Evolutionary conservation across 352 stramenopile species (phyloP).

Genomic region (Pythium volutum): DNA sequence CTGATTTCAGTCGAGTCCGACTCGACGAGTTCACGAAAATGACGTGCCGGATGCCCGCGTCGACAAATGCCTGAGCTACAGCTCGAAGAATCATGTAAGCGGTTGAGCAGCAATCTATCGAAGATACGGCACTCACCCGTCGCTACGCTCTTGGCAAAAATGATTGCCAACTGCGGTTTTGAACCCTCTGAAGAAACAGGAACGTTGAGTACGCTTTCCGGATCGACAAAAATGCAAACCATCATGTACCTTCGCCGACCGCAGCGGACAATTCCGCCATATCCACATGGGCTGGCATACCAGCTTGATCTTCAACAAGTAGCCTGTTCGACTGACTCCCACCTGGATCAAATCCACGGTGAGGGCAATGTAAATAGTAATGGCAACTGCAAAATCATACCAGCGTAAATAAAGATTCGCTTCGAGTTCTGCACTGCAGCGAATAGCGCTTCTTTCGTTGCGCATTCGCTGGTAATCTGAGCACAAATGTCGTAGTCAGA

Average conservation of each 20-base stretch:
- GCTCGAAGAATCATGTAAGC: neutral
- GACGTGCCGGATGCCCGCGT: constrained; percentile 43
- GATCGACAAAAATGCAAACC: neutral
- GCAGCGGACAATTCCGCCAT: constrained; percentile 3
- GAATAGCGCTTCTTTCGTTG: constrained; percentile 21
- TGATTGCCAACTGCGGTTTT: constrained; percentile 12
- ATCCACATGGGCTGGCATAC: constrained; percentile 20
- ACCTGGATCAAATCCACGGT: neutral
- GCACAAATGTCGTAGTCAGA: neutral
- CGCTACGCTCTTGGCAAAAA: constrained; percentile 20
- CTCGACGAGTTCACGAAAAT: constrained; percentile 52
- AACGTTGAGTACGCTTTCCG: neutral
- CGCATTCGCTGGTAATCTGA: constrained; percentile 23
- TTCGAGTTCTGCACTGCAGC: constrained; percentile 6
- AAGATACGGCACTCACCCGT: constrained; percentile 15
- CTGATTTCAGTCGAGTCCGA: constrained; percentile 34
- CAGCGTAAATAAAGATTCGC: constrained; percentile 23
- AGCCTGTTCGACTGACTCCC: constrained; percentile 9
- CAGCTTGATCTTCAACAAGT: constrained; percentile 23
- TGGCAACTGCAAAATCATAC: neutral
- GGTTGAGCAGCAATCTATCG: neutral
- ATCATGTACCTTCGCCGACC: constrained; percentile 10
- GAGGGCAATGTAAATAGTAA: neutral
- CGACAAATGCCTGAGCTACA: constrained; percentile 48
- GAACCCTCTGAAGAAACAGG: neutral